These are phyloP conservation scores for Fusarium piperis DNA, from an alignment of 2,329 filamentous ascomycete genomes.

Conservation along the genomic window DNA sequence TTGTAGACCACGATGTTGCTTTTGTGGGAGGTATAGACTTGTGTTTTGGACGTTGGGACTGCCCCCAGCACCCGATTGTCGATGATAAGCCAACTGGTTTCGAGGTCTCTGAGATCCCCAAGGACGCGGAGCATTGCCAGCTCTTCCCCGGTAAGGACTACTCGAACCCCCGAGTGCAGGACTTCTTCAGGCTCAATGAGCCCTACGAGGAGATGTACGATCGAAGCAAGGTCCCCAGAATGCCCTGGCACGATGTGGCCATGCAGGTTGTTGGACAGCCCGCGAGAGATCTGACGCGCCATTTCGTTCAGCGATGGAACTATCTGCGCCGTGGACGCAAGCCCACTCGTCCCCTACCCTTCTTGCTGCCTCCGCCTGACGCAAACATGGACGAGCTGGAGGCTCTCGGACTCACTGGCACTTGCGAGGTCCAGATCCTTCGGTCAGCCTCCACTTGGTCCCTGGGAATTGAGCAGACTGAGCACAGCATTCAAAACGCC, in stretches of 20 bases:
- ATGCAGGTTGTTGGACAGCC: slow-evolving; percentile 99
- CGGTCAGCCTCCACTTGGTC: slow-evolving; percentile 94
- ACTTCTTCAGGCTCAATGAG: slow-evolving; percentile 92
- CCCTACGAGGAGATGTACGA: slow-evolving; percentile 99
- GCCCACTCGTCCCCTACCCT: slow-evolving; percentile 91
- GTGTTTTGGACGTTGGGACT: slow-evolving; percentile 98
- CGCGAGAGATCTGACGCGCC: slow-evolving; percentile 89
- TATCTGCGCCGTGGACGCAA: slow-evolving; percentile 93
- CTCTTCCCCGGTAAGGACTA: slow-evolving; percentile 98
- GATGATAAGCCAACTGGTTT: slow-evolving; percentile 97
- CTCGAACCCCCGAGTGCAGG: slow-evolving; percentile 93
- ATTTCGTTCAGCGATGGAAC: slow-evolving; percentile 98
- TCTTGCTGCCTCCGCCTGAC: slow-evolving; percentile 92
- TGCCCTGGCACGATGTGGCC: slow-evolving; percentile 98
- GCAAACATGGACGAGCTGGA: slow-evolving; percentile 88
- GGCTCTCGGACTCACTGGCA: slow-evolving; percentile 86
- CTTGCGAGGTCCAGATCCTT: slow-evolving; percentile 95
- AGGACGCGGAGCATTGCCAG: slow-evolving; percentile 93
- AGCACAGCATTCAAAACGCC: slow-evolving; percentile 95
- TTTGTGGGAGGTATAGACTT: slow-evolving; percentile 96
- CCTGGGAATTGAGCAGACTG: slow-evolving; percentile 84
- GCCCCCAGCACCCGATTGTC: slow-evolving; percentile 87
- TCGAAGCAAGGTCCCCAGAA: slow-evolving; percentile 84
- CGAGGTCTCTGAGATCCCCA: slow-evolving; percentile 77
- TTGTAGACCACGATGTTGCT: slow-evolving; percentile 94